Base-by-base conservation (phyloP, 176 grass and related monocot genomes). In the Bolboschoenus planiculmis region DNA sequence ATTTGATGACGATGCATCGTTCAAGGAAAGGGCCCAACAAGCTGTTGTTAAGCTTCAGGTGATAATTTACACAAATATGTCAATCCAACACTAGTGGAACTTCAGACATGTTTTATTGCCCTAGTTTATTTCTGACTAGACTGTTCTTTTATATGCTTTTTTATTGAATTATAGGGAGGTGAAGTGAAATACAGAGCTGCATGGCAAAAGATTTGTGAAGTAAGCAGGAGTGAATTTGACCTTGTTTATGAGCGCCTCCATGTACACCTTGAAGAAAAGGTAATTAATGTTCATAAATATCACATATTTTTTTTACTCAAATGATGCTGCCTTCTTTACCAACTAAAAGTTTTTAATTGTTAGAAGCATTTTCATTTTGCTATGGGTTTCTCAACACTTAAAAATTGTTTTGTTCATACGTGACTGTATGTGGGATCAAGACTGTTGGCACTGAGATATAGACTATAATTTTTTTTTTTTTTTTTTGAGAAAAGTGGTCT, bases 121-220 rank as follows among this genome's bases (percentile, higher is more conserved):
- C 11, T 10, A 37, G 56, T 61, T 81, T 14, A 62, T 84, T 34
- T 64, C 10, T 14, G 13, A 51, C 16, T 87, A 20, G 16, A 58
- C 21, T 34, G 35, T 44, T 77, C 46, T 80, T 86, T 78, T 81
- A 82, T 56, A 84, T 87, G 58, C 9, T 79, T 84, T 51, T 81
- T 44, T 85, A 57, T 82, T 73, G 30, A 85, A 71, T 42, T 84
- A 42, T 78, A 99, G 96, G 86, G 96, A 79, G 96, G 92, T 33
- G 92, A 95, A 54, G 86, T 66, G 7, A 93, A 72, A 87, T 95
- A 99, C 55, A 79, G 91, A 47, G 82, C 89, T 81, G 96, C 96
- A 77, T 99, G 96, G 96, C 78, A 90, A 87, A 99, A 91, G 56
- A 99, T 99, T 31, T 99, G 96, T 81, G 96, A 95, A 85, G 84